Evolutionary conservation across 768 basidiomycete genomes (phyloP).

Genomic region (Mycena chlorophos): DNA sequence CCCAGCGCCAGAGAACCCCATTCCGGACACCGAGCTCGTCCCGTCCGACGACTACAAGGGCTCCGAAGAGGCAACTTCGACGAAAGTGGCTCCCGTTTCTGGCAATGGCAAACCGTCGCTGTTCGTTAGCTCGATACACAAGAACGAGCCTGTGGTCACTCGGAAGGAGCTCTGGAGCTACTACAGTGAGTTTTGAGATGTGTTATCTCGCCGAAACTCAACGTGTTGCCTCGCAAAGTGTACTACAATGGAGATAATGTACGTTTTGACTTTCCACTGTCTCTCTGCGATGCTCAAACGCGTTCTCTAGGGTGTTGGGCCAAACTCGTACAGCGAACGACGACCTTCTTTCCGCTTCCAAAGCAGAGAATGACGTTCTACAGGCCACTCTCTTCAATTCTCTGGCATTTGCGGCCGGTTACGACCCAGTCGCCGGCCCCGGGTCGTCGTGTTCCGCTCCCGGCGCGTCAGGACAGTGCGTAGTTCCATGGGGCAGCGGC

Average conservation of each 20-base stretch:
- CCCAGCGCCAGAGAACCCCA: slow-evolving; percentile 27
- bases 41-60: slow-evolving; percentile 18
- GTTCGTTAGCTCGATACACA: slow-evolving; percentile 41
- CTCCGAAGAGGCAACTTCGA: slow-evolving; percentile 11
- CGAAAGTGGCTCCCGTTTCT: neutral
- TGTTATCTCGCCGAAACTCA: neutral
- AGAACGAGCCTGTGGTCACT: slow-evolving; percentile 69
- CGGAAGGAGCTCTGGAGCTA: slow-evolving; percentile 79
- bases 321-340: slow-evolving; percentile 63
- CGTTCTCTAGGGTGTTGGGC: slow-evolving; percentile 60
- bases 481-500: slow-evolving; percentile 73
- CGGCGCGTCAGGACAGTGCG: slow-evolving; percentile 68
- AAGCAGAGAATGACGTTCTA: neutral
- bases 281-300: neutral
- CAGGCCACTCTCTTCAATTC: slow-evolving; percentile 35
- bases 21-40: slow-evolving; percentile 14
- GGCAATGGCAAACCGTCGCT: slow-evolving; percentile 21
- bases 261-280: slow-evolving; percentile 44
- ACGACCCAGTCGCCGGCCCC: slow-evolving; percentile 66
- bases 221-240: slow-evolving; percentile 45
- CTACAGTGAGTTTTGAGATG: slow-evolving; percentile 51
- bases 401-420: slow-evolving; percentile 70
- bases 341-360: slow-evolving; percentile 76
- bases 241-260: slow-evolving; percentile 79
- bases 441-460: slow-evolving; percentile 66